These are phyloP conservation scores for Phalaenopsis aphrodite DNA, from an alignment of 106 monocot genomes.

Conservation along the genomic window DNA sequence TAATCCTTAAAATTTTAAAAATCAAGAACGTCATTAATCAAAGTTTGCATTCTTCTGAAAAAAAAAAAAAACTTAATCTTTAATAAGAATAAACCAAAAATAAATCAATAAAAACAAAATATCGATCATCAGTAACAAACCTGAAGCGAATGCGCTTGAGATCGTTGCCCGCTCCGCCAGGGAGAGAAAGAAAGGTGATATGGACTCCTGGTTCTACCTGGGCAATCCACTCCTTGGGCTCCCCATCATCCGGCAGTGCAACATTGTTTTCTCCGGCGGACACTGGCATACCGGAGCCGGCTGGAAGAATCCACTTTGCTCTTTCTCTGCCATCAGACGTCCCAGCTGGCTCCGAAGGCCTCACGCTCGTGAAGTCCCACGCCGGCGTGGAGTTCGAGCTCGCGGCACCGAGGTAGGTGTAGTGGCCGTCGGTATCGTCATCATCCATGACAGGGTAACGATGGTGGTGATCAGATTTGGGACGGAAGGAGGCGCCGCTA, in stretches of 20 bases:
- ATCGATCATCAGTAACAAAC: slow-evolving; percentile 9
- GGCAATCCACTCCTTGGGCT: slow-evolving; percentile 82
- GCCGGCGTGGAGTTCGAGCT: slow-evolving; percentile 62
- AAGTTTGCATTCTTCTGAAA: too few species aligned
- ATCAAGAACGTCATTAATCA: too few species aligned
- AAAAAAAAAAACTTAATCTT: too few species aligned
- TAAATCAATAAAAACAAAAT: too few species aligned
- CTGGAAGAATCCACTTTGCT: slow-evolving; percentile 9
- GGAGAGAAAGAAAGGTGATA: slow-evolving; percentile 72
- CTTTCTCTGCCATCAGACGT: background rate
- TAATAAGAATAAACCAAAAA: too few species aligned
- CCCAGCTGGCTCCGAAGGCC: background rate
- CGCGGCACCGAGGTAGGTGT: slow-evolving; percentile 26
- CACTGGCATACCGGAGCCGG: slow-evolving; percentile 6
- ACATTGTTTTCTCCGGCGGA: slow-evolving; percentile 9
- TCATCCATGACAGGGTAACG: slow-evolving; percentile 10
- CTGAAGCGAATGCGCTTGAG: slow-evolving; percentile 94
- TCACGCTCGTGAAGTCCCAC: slow-evolving; percentile 54
- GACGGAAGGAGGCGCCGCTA: slow-evolving; percentile 18
- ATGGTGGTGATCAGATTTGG: slow-evolving; percentile 21
- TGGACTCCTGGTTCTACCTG: slow-evolving; percentile 96
- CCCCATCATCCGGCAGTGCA: slow-evolving; percentile 24
- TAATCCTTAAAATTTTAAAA: too few species aligned
- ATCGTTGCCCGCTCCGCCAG: slow-evolving; percentile 75
- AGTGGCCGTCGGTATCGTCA: slow-evolving; percentile 23